Evolutionary conservation across 2,329 filamentous ascomycete genomes (phyloP).

Genomic region (Claviceps humidiphila): DNA sequence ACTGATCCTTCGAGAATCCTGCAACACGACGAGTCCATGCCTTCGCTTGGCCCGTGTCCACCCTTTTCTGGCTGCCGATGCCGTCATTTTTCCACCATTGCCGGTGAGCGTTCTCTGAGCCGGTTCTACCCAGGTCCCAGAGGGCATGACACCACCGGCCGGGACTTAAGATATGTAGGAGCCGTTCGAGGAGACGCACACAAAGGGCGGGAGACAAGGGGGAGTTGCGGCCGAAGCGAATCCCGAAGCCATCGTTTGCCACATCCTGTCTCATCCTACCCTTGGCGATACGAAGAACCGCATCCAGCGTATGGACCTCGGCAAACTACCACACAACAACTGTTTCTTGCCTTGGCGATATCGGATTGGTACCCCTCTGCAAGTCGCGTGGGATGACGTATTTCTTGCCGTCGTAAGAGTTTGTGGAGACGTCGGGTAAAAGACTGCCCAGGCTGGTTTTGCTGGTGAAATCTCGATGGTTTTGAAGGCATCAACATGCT

Average conservation of each 20-base stretch:
- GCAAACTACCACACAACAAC: constrained; percentile 77
- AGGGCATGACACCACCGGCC: constrained; percentile 66
- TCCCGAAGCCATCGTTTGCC: constrained; percentile 62
- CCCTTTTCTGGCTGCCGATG: constrained; percentile 57
- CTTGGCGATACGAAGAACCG: constrained; percentile 50
- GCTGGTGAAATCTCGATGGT: constrained; percentile 46
- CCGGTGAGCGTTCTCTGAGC: constrained; percentile 68
- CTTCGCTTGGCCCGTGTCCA: constrained; percentile 50
- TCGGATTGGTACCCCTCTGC: constrained; percentile 73
- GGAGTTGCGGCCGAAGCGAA: constrained; percentile 66
- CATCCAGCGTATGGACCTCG: constrained; percentile 72
- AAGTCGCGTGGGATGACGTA: constrained; percentile 51
- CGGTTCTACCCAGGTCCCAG: constrained; percentile 62
- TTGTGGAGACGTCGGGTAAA: constrained; percentile 14
- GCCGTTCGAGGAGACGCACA: constrained; percentile 71
- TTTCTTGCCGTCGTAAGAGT: constrained; percentile 33
- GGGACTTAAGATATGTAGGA: constrained; percentile 57
- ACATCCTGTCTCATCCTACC: constrained; percentile 56
- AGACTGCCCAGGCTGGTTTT: constrained; percentile 20
- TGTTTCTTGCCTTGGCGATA: constrained; percentile 49
- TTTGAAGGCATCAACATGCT: not conserved
- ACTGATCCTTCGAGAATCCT: constrained; percentile 22
- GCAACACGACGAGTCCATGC: constrained; percentile 64
- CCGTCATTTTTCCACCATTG: constrained; percentile 66
- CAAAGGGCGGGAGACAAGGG: constrained; percentile 69